phyloP scores from a whole-genome alignment of 1,284 basidiomycete species.

The Limonomyces culmigenus region DNA sequence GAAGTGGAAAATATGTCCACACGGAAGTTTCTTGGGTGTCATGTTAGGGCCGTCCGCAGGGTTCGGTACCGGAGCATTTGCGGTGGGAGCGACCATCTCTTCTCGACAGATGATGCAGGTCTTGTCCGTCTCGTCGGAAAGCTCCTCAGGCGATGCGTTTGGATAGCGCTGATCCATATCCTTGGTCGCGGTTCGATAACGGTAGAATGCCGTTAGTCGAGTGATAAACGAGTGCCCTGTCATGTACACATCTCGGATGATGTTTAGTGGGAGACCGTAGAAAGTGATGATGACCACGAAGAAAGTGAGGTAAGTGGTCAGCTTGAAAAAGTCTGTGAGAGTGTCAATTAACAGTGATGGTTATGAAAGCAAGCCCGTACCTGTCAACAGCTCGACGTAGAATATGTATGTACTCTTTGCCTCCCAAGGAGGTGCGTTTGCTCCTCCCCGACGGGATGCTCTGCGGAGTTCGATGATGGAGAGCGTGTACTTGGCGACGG shows the following conservation, averaged over 20 bases:
- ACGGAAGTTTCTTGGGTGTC: constrained; percentile 90
- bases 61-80: constrained; percentile 11
- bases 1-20: constrained; percentile 97
- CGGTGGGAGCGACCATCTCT: constrained; percentile 55
- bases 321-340: constrained; percentile 73
- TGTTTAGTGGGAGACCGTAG: constrained; percentile 94
- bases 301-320: constrained; percentile 85
- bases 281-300: constrained; percentile 85
- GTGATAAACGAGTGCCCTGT: constrained; percentile 84
- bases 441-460: constrained; percentile 60
- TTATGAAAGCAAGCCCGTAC: constrained; percentile 19
- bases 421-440: constrained; percentile 88
- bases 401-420: constrained; percentile 96
- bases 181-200: constrained; percentile 85
- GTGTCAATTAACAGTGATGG: constrained; percentile 4
- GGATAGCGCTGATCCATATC: constrained; percentile 98
- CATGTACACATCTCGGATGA: constrained; percentile 92
- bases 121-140: constrained; percentile 65
- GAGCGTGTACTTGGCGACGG: constrained; percentile 74
- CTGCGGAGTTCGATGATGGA: constrained; percentile 71
- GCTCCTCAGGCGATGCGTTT: constrained; percentile 78
- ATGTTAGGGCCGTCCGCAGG: constrained; percentile 67
- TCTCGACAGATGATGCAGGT: constrained; percentile 99
- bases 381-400: constrained; percentile 87
- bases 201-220: constrained; percentile 73